Evolutionary conservation across 129 eudicot genomes (phyloP).

Genomic region (Scalesia atractyloides): DNA sequence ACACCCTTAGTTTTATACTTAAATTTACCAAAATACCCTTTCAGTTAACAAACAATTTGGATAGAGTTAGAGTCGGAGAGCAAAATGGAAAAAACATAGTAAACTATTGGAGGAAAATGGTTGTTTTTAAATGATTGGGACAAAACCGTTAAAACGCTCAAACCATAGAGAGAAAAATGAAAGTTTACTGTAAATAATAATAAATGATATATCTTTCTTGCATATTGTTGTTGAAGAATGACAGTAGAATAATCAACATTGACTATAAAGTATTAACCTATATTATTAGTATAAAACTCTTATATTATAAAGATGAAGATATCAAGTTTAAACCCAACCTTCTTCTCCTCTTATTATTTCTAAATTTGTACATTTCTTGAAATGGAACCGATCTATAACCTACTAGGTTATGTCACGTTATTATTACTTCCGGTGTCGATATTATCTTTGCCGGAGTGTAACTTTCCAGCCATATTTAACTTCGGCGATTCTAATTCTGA

Average conservation of each 20-base stretch:
- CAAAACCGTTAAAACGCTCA: no score
- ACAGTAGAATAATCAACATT: background rate
- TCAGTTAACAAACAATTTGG: no score
- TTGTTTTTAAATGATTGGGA: no score
- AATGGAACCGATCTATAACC: constrained; percentile 4
- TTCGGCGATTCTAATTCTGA: constrained; percentile 69
- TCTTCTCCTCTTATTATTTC: background rate
- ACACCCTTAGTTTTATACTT: no score
- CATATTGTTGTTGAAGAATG: background rate
- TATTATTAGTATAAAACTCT: background rate
- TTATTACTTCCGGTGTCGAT: constrained; percentile 19
- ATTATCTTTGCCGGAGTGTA: constrained; percentile 31
- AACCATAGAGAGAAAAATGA: no score
- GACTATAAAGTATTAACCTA: background rate
- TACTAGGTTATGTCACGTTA: constrained; percentile 14
- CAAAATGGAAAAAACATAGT: no score
- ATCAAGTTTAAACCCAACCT: no score
- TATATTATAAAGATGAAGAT: no score
- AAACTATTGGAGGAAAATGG: no score
- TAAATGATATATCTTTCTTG: background rate
- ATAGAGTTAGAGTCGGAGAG: no score
- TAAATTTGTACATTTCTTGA: background rate
- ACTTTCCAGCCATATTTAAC: constrained; percentile 49
- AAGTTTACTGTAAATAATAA: no score
- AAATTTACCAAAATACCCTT: no score